phyloP scores from a whole-genome alignment of 1,284 basidiomycete species.

The Lignosus rhinocerotis region DNA sequence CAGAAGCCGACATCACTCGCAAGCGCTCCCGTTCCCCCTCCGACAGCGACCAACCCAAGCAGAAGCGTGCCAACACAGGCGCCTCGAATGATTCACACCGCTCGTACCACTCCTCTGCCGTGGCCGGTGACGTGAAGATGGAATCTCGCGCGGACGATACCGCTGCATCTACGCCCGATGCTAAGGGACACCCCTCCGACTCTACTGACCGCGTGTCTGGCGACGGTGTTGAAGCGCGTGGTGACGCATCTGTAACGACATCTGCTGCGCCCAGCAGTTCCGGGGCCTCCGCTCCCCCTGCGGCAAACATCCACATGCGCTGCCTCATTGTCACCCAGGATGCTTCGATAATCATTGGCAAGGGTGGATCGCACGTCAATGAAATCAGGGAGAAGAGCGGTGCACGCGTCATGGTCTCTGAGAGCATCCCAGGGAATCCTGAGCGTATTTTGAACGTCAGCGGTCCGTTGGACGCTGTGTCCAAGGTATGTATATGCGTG shows the following conservation, averaged over 20 bases:
- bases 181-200: constrained; percentile 27
- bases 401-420: constrained; percentile 92
- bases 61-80: constrained; percentile 83
- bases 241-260: constrained; percentile 35
- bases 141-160: constrained; percentile 55
- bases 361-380: constrained; percentile 95
- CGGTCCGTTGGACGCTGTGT: constrained; percentile 97
- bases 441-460: constrained; percentile 98
- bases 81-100: constrained; percentile 43
- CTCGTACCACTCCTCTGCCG: constrained; percentile 44
- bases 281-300: constrained; percentile 42
- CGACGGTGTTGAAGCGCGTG: constrained; percentile 26
- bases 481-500: constrained; percentile 65
- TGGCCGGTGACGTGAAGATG: constrained; percentile 61
- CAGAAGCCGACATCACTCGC: constrained; percentile 78
- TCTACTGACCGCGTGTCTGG: constrained; percentile 24
- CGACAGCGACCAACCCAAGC: constrained; percentile 75
- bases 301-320: constrained; percentile 88
- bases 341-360: constrained; percentile 98
- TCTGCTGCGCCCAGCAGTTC: constrained; percentile 47
- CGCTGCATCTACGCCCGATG: constrained; percentile 56
- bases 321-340: constrained; percentile 99
- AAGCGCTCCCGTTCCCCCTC: constrained; percentile 85
- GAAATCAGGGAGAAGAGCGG: constrained; percentile 98
- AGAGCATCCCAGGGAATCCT: constrained; percentile 96